Base-by-base conservation (phyloP, 1,139 yeast genomes). In the Lodderomyces jiufengensis region DNA sequence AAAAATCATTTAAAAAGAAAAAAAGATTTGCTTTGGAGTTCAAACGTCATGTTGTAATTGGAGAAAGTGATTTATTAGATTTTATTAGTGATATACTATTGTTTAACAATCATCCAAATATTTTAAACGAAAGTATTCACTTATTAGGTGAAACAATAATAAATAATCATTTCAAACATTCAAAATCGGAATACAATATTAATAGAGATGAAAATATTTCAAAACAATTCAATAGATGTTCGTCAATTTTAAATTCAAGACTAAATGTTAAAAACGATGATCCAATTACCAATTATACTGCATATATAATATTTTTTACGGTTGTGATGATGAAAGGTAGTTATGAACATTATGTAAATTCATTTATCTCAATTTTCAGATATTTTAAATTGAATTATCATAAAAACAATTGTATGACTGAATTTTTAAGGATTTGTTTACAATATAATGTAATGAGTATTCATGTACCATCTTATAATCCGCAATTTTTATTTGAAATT, bases 401-500 rank as follows among this genome's bases (percentile, higher is more conserved):
- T 5, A 18, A 5, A 18, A 18, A 18, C 7, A 18, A 18, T 18
- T 5, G 7, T 5, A 5, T 18, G 7, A 18, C 7, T 18, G 20
- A 18, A 18, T 18, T 18, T 18, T 18, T 18, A 18, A 18, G 20
- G 7, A 38, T 40, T 31, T 42, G 46, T 40, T 21, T 47, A 15
- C 51, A 46, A 26, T 43, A 38, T 36, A 54, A 50, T 33, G 46
- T 55, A 15, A 43, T 53, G 27, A 46, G 54, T 23, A 48, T 59
- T 5, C 47, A 51, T 33, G 41, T 59, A 14, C 65, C 65, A n/a
- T 45, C 55, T 2, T 60, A 60, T 38, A 43, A 53, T 27, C 58
- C 62, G 0, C 37, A 45, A 15, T 57, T 54, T 36, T 31, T 59
- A 11, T 38, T 41, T 34, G 64, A 60, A 39, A 40, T 58, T 12